These are phyloP conservation scores for Lepidopterella palustris DNA, from an alignment of 495 filamentous ascomycete species.

Conservation along the genomic window DNA sequence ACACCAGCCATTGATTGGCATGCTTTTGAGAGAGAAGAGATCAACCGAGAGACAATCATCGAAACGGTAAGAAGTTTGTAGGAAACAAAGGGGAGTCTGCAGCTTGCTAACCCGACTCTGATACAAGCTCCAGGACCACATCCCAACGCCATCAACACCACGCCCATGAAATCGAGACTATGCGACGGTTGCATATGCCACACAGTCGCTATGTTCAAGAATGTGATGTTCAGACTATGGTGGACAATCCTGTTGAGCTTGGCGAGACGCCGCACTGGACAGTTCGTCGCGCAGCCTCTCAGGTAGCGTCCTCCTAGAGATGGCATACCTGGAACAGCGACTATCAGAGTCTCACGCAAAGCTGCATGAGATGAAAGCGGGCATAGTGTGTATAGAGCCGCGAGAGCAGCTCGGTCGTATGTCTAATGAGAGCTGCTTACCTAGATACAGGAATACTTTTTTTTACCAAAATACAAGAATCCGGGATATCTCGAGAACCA, in stretches of 20 bases:
- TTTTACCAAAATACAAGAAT: conserved; percentile 1
- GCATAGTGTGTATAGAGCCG: neutral
- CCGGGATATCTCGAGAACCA: conserved; percentile 7
- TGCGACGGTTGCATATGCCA: neutral
- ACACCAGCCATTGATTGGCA: neutral
- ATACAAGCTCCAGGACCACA: neutral
- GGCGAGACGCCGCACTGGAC: neutral
- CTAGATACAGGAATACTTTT: conserved; percentile 11
- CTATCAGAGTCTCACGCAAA: neutral
- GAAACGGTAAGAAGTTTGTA: neutral
- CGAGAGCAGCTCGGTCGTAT: neutral
- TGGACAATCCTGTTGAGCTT: neutral
- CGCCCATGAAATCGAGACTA: neutral
- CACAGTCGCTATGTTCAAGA: neutral
- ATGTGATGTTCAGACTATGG: neutral
- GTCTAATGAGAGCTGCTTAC: conserved; percentile 16
- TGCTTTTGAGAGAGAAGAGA: neutral
- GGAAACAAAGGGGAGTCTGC: neutral
- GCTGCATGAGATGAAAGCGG: conserved; percentile 1
- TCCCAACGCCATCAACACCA: neutral
- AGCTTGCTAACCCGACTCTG: neutral
- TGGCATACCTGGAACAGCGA: neutral
- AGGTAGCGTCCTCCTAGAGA: neutral
- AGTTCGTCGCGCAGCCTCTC: neutral
- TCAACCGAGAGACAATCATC: neutral